These are phyloP conservation scores for Ceriops zippeliana DNA, from an alignment of 345 rosid genomes.

Conservation along the genomic window DNA sequence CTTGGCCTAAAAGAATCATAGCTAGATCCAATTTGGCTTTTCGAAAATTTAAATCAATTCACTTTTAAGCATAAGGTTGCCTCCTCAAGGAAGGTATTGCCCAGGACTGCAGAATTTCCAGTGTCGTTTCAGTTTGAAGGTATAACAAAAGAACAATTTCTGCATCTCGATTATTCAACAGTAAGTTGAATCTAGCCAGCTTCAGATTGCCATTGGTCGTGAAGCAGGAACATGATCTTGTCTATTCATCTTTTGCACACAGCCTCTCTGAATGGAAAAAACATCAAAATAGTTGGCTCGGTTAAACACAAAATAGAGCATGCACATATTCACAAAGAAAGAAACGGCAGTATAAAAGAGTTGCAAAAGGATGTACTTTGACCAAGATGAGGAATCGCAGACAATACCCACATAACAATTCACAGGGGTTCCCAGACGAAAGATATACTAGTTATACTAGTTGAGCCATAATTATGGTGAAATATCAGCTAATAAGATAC, in stretches of 20 bases:
- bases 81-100: conserved; percentile 1
- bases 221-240: neutral
- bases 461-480: no score
- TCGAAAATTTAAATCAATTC: conserved; percentile 6
- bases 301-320: conserved; percentile 4
- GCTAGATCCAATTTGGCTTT: neutral
- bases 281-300: neutral
- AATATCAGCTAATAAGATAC: no score
- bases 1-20: conserved; percentile 28
- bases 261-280: conserved; percentile 58
- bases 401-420: no score
- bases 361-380: no score
- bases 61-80: neutral
- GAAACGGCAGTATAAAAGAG: no score
- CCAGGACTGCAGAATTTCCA: neutral
- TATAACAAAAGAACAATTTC: neutral
- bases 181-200: conserved; percentile 13
- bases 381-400: neutral
- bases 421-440: no score
- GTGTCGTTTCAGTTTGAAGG: neutral
- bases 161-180: neutral
- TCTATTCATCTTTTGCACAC: conserved; percentile 63
- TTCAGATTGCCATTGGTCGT: conserved; percentile 5
- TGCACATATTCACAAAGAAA: neutral
- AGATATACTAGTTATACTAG: no score